A percentile compares a stretch with the other conserved stretches of the same genome.
phyloP scores from a whole-genome alignment of 768 basidiomycete genomes.

The Mrakia hoshinonis region DNA sequence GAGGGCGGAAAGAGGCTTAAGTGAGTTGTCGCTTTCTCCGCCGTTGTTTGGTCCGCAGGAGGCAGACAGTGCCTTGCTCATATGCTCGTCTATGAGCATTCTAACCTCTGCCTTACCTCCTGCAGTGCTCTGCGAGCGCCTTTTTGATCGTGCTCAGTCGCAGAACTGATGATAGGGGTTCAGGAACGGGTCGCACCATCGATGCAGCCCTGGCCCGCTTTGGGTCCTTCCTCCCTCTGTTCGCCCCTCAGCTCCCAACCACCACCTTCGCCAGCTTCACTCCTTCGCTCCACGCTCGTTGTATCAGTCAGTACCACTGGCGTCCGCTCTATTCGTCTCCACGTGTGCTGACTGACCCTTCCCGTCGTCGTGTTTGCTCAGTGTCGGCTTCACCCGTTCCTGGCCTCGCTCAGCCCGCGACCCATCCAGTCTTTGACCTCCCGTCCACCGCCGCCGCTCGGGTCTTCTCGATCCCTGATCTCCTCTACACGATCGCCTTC shows the following conservation, averaged over 20 bases:
- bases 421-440: neutral
- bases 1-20: no score
- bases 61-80: no score
- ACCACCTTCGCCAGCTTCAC: neutral
- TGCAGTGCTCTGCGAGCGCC: no score
- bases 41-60: no score
- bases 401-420: neutral
- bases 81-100: no score
- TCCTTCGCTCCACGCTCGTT: neutral
- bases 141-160: no score
- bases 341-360: neutral
- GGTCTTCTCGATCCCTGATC: neutral
- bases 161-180: no score
- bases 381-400: neutral
- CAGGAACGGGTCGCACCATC: neutral
- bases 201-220: neutral
- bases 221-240: neutral
- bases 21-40: no score
- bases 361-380: neutral
- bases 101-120: no score
- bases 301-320: neutral
- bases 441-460: neutral
- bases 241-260: neutral
- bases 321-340: neutral
- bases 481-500: constrained; percentile 2